Percentiles rank a stretch among this genome's conserved stretches.
Evolutionary conservation across 2,329 filamentous ascomycete species (phyloP).

Genomic region (Monilinia fructicola): DNA sequence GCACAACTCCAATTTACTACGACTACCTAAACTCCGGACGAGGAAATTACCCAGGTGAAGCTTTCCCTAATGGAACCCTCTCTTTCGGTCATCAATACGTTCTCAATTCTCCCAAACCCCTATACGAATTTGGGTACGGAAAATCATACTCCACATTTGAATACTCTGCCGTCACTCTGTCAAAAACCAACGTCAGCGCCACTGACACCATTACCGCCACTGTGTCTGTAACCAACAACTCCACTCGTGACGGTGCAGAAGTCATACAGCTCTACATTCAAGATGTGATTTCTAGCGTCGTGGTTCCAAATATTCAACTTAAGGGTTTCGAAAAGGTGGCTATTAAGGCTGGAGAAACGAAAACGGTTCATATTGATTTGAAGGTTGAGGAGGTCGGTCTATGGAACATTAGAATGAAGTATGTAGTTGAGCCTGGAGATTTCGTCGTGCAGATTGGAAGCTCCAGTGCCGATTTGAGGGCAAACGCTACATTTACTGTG

Average conservation of each 20-base stretch:
- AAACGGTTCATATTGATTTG: constrained; percentile 56
- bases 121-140: constrained; percentile 85
- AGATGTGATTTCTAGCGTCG: constrained; percentile 52
- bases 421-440: constrained; percentile 70
- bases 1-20: constrained; percentile 68
- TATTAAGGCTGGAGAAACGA: constrained; percentile 54
- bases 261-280: constrained; percentile 59
- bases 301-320: constrained; percentile 66
- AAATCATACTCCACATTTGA: constrained; percentile 66
- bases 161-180: constrained; percentile 50
- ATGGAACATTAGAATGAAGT: constrained; percentile 69
- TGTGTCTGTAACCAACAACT: constrained; percentile 60
- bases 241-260: constrained; percentile 49
- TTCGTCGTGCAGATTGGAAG: constrained; percentile 64
- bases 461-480: constrained; percentile 56
- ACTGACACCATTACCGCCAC: constrained; percentile 54
- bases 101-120: constrained; percentile 71
- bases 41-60: constrained; percentile 67
- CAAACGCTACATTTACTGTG: constrained; percentile 57
- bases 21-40: constrained; percentile 74
- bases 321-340: constrained; percentile 70
- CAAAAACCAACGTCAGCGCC: constrained; percentile 39
- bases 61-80: constrained; percentile 72
- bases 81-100: constrained; percentile 88
- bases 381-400: constrained; percentile 68